A percentile compares a stretch with the other conserved stretches of the same genome.
phyloP scores from a whole-genome alignment of 257 asterid genomes.

The Orobanche coerulescens region DNA sequence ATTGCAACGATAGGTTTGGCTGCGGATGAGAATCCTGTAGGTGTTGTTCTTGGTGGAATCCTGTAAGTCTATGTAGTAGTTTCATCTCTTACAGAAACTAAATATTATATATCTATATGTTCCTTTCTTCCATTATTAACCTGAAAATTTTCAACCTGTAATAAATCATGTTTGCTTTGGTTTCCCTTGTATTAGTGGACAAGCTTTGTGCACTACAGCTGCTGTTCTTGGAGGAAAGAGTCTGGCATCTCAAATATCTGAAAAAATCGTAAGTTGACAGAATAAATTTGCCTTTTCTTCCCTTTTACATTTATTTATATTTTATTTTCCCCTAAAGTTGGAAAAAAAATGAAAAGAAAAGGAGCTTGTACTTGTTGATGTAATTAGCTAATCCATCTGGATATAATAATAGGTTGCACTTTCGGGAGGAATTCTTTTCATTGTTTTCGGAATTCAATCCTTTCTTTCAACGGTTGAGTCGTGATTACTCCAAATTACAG shows the following conservation, averaged over 20 bases:
- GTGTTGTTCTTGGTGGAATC: conserved; percentile 98
- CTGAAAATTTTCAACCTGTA: neutral
- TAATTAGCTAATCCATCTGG: conserved; percentile 14
- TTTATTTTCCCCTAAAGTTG: neutral
- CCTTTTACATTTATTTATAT: neutral
- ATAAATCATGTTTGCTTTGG: conserved; percentile 13
- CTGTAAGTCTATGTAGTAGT: conserved; percentile 48
- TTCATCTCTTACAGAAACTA: neutral
- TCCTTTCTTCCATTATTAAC: neutral
- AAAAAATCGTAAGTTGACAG: conserved; percentile 54
- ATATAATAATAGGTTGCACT: conserved; percentile 58
- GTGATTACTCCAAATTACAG: conserved; percentile 22
- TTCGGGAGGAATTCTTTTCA: conserved; percentile 85
- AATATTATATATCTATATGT: neutral
- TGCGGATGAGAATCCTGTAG: conserved; percentile 98
- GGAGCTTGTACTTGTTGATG: neutral
- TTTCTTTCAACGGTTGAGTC: conserved; percentile 61
- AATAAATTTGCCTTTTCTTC: neutral
- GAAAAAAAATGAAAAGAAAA: neutral
- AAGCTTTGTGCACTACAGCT: conserved; percentile 88
- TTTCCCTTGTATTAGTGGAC: conserved; percentile 77
- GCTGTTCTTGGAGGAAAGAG: conserved; percentile 97
- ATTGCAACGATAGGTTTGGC: conserved; percentile 99
- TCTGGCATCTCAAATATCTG: conserved; percentile 83
- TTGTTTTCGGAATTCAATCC: conserved; percentile 89